These are phyloP conservation scores for Akebia trifoliata DNA, from an alignment of 164 flowering plant genomes.

Conservation along the genomic window DNA sequence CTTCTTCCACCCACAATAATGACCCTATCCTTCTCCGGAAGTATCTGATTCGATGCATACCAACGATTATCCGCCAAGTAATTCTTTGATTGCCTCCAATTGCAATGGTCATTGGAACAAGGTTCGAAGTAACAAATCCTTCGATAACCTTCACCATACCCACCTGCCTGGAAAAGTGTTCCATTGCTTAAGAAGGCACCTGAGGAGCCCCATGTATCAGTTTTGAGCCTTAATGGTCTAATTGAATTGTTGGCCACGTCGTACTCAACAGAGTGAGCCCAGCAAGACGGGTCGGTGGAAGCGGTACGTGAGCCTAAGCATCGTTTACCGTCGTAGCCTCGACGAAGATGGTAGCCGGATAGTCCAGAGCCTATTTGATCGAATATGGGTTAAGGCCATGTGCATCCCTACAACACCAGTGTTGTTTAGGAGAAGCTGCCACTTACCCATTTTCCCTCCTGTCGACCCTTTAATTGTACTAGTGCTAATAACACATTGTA, in stretches of 20 bases:
- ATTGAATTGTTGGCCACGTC: constrained; percentile 31
- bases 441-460: constrained; percentile 30
- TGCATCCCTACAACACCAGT: constrained; percentile 76
- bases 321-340: constrained; percentile 19
- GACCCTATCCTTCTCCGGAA: constrained; percentile 45
- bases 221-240: constrained; percentile 39
- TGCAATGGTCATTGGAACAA: constrained; percentile 36
- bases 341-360: constrained; percentile 32
- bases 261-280: constrained; percentile 76
- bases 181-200: constrained; percentile 63
- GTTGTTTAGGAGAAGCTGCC: constrained; percentile 54
- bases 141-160: constrained; percentile 35
- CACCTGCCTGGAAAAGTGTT: constrained; percentile 57
- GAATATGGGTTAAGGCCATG: constrained; percentile 62
- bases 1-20: constrained; percentile 60
- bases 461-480: not conserved
- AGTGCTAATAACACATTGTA: not conserved
- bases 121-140: constrained; percentile 41
- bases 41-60: constrained; percentile 51
- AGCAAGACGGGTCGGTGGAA: constrained; percentile 40
- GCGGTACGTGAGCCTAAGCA: constrained; percentile 15
- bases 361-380: constrained; percentile 48
- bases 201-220: constrained; percentile 78
- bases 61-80: constrained; percentile 33
- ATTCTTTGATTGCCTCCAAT: constrained; percentile 35